Conservation (phyloP, 2,329 filamentous ascomycete species). For the Ophiocordyceps australis region DNA sequence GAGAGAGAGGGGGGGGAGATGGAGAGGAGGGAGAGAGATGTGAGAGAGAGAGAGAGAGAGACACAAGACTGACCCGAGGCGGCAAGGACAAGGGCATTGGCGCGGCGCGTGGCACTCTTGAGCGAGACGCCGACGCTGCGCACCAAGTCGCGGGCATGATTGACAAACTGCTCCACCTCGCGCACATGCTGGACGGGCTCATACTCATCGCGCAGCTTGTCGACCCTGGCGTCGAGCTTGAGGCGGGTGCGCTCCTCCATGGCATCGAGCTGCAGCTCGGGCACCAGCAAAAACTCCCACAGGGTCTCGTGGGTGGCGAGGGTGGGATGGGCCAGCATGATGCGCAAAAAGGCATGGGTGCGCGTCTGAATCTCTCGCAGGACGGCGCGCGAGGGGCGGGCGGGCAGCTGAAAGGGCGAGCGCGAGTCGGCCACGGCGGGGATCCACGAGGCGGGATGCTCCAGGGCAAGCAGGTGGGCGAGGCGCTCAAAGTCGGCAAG, state of each 20-base stretch:
- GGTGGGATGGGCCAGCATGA: constrained; percentile 73
- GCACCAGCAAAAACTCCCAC: constrained; percentile 97
- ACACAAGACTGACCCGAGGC: constrained; percentile 28
- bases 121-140: constrained; percentile 70
- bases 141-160: constrained; percentile 79
- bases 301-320: constrained; percentile 93
- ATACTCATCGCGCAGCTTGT: constrained; percentile 79
- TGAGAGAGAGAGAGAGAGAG: not conserved
- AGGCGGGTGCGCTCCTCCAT: constrained; percentile 76
- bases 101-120: constrained; percentile 62
- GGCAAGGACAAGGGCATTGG: constrained; percentile 53
- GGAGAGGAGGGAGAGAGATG: not conserved
- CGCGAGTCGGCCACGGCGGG: constrained; percentile 61
- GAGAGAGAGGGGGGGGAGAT: not conserved
- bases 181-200: constrained; percentile 66
- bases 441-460: constrained; percentile 92
- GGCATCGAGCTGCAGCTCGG: constrained; percentile 77
- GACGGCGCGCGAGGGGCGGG: constrained; percentile 73
- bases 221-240: constrained; percentile 67
- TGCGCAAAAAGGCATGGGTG: constrained; percentile 75
- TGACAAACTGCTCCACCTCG: constrained; percentile 85
- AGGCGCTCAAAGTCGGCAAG: constrained; percentile 84
- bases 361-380: constrained; percentile 75
- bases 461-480: constrained; percentile 62
- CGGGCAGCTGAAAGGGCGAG: constrained; percentile 84